phyloP scores from a whole-genome alignment of 1,284 basidiomycete genomes.

The Mycocalia duriaeana region DNA sequence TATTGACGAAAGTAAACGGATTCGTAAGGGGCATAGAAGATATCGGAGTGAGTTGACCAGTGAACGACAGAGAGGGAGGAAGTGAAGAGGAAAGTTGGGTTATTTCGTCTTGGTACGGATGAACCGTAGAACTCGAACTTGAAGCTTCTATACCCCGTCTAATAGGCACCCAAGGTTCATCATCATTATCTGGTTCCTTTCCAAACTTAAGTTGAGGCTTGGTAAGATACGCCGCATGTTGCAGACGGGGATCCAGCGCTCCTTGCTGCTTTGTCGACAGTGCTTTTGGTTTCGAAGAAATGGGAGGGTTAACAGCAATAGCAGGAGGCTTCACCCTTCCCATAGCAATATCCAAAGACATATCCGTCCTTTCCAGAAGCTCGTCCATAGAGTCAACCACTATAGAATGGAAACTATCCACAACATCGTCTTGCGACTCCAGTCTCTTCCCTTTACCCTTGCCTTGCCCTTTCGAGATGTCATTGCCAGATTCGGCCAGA shows the following conservation, averaged over 20 bases:
- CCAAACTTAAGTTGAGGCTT: conserved; percentile 82
- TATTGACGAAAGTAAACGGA: conserved; percentile 74
- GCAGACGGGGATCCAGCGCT: conserved; percentile 53
- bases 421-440: conserved; percentile 71
- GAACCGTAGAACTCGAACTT: conserved; percentile 63
- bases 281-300: conserved; percentile 12
- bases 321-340: conserved; percentile 68
- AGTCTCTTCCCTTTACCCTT: conserved; percentile 54
- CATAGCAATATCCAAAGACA: conserved; percentile 73
- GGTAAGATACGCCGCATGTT: conserved; percentile 63
- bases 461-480: conserved; percentile 12
- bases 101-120: conserved; percentile 84
- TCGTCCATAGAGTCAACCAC: conserved; percentile 84
- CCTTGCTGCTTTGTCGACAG: conserved; percentile 18
- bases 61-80: conserved; percentile 64
- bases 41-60: conserved; percentile 43
- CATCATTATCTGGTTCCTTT: conserved; percentile 51
- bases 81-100: conserved; percentile 66
- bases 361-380: conserved; percentile 85
- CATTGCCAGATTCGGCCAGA: conserved; percentile 41
- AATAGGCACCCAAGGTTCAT: conserved; percentile 50
- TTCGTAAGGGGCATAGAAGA: conserved; percentile 59
- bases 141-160: conserved; percentile 66
- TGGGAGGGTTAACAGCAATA: conserved; percentile 46
- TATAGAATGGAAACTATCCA: conserved; percentile 74